Conservation (phyloP, 176 grass and related monocot species). For the Ensete glaucum region DNA sequence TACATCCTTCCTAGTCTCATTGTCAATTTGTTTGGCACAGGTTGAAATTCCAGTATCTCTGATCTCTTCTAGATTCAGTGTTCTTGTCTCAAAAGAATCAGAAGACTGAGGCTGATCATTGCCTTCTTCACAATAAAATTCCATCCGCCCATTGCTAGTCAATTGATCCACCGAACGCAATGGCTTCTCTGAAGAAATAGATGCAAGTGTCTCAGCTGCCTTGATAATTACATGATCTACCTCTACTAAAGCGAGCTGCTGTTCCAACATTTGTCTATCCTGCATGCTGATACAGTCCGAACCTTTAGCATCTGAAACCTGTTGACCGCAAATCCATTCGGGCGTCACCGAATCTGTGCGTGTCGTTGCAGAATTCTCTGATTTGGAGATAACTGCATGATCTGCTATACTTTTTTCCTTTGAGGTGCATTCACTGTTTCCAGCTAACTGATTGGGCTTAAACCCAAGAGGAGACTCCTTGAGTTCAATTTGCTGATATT, state of each 20-base stretch:
- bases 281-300: slow-evolving; percentile 9
- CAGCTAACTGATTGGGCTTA: slow-evolving; percentile 17
- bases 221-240: slow-evolving; percentile 17
- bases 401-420: neutral
- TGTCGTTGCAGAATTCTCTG: neutral
- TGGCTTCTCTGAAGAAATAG: slow-evolving; percentile 37
- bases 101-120: slow-evolving; percentile 29
- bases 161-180: slow-evolving; percentile 4
- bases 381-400: neutral
- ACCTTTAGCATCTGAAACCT: slow-evolving; percentile 9
- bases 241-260: slow-evolving; percentile 16
- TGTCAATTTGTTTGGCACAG: slow-evolving; percentile 24
- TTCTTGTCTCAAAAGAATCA: slow-evolving; percentile 58
- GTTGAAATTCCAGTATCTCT: slow-evolving; percentile 53
- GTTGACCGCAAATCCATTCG: neutral
- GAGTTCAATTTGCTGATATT: slow-evolving; percentile 1
- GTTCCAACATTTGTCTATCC: slow-evolving; percentile 6
- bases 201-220: slow-evolving; percentile 73
- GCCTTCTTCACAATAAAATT: slow-evolving; percentile 2
- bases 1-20: slow-evolving; percentile 23
- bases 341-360: neutral
- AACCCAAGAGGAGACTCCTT: slow-evolving; percentile 11
- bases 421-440: neutral
- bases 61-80: slow-evolving; percentile 52
- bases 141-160: slow-evolving; percentile 8